Evolutionary conservation across 495 filamentous ascomycete species (phyloP), one percentile per base, ranked within the genome.

Genomic region (Aspergillus steynii): DNA sequence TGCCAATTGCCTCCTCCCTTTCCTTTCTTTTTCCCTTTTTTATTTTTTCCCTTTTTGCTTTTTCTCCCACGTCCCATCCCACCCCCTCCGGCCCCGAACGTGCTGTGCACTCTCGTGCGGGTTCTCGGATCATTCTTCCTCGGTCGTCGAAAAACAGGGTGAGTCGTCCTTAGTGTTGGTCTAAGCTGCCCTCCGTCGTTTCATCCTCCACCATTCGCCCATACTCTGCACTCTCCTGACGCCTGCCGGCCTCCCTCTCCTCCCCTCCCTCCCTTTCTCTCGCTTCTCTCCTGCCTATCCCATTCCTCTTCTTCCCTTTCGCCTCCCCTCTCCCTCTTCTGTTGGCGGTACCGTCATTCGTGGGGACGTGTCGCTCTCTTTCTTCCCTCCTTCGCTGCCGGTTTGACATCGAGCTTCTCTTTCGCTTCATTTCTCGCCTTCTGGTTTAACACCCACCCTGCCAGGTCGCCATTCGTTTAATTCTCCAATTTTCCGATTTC

Each of bases 351-450:
- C 37, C 37, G 37, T 42, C 37, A 42, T 42, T 42, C 37, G 37
- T 42, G 9, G 7, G 37, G 37, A 42, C 37, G 10, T 42, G 37
- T 15, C 37, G 12, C 29, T 53, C 29, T 58, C 32, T 53, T 32
- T 48, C 5, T 47, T 37, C 31, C 37, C 46, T 54, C 47, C 47
- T 26, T 53, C 14, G 20, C 51, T 59, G 62, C 64, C 66, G 68
- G 57, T 68, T 71, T 71, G 68, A 71, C 46, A 71, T 64, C 64
- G 62, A 50, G 68, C 63, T 52, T 55, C 32, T 50, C 47, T 59
- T 58, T 49, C 52, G 46, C 58, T 61, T 45, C 27, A 37, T 50
- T 60, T 58, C 64, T 65, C 49, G 56, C 53, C 57, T 63, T 42
- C 48, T 54, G 54, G 48, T 51, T 69, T 69, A 60, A 69, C 60